Evolutionary conservation across 257 asterid species (phyloP).

Genomic region (Penstemon davidsonii): DNA sequence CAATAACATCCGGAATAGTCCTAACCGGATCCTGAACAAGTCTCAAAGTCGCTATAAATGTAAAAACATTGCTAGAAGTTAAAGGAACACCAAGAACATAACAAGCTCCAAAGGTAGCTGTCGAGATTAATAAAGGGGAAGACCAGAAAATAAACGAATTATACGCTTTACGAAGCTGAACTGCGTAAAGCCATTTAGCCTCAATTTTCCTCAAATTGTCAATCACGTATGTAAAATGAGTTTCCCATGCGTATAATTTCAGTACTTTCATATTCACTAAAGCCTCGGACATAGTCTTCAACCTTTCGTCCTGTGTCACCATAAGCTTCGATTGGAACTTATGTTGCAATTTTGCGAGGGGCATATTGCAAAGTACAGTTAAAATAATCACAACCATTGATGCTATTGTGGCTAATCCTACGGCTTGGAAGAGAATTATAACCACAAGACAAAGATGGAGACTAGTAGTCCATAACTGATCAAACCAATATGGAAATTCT

Average conservation of each 20-base stretch:
- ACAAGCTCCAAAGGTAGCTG: conserved; percentile 93
- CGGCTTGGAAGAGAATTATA: conserved; percentile 65
- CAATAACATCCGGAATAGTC: conserved; percentile 82
- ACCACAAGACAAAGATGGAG: conserved; percentile 77
- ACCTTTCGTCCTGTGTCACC: conserved; percentile 81
- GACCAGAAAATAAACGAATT: conserved; percentile 88
- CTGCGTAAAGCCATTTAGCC: conserved; percentile 74
- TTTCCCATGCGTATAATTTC: conserved; percentile 91
- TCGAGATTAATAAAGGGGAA: conserved; percentile 80
- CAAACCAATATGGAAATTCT: conserved; percentile 90
- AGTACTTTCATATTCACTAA: conserved; percentile 86
- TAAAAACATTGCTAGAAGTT: conserved; percentile 78
- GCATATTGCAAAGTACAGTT: conserved; percentile 75
- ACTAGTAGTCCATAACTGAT: conserved; percentile 84
- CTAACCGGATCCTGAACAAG: conserved; percentile 90
- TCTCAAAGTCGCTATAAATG: conserved; percentile 86
- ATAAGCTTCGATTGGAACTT: conserved; percentile 73
- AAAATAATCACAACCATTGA: conserved; percentile 64
- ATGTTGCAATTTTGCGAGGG: conserved; percentile 84
- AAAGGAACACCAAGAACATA: conserved; percentile 71
- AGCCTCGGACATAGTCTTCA: conserved; percentile 77
- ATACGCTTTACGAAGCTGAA: conserved; percentile 70
- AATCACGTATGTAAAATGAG: conserved; percentile 60
- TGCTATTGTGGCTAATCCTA: conserved; percentile 84
- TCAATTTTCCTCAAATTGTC: conserved; percentile 59